phyloP scores from a whole-genome alignment of 2,329 filamentous ascomycete genomes.

The Colletotrichum cordylinicola region DNA sequence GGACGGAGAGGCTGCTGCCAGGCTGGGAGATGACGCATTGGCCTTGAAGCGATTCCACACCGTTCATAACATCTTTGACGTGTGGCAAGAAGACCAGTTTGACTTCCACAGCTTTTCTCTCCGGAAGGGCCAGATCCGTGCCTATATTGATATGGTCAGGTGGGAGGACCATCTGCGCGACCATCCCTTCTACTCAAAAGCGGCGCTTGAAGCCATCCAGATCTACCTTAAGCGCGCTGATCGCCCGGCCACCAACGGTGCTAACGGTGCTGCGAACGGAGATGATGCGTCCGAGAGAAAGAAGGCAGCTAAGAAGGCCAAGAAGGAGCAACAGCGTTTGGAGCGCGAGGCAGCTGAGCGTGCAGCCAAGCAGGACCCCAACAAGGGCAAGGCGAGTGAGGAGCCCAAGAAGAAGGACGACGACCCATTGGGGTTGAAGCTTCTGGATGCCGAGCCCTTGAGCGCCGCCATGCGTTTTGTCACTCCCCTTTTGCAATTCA shows the following conservation, averaged over 20 bases:
- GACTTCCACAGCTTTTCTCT: conserved; percentile 98
- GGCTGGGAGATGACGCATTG: conserved; percentile 81
- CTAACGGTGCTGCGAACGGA: conserved; percentile 58
- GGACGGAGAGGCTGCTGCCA: conserved; percentile 87
- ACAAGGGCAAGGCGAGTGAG: conserved; percentile 70
- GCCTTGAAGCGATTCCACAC: conserved; percentile 92
- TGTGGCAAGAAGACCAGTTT: conserved; percentile 98
- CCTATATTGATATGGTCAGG: conserved; percentile 93
- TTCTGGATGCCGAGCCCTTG: conserved; percentile 84
- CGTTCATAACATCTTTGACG: conserved; percentile 91
- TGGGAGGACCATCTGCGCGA: conserved; percentile 94
- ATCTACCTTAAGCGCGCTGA: conserved; percentile 84
- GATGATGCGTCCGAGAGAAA: conserved; percentile 75
- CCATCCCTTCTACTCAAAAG: conserved; percentile 90
- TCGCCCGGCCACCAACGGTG: conserved; percentile 69
- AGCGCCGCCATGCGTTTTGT: conserved; percentile 89
- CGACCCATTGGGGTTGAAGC: conserved; percentile 82
- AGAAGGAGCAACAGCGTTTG: conserved; percentile 69
- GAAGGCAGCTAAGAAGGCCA: conserved; percentile 89
- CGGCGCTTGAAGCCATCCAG: conserved; percentile 80
- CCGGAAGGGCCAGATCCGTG: conserved; percentile 93
- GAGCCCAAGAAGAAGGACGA: conserved; percentile 82
- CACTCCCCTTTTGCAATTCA: conserved; percentile 79
- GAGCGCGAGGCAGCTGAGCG: conserved; percentile 83
- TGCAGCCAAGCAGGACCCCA: conserved; percentile 80